Base-by-base conservation (phyloP, 1,139 yeast genomes). In the Hyphopichia khmerensis region DNA sequence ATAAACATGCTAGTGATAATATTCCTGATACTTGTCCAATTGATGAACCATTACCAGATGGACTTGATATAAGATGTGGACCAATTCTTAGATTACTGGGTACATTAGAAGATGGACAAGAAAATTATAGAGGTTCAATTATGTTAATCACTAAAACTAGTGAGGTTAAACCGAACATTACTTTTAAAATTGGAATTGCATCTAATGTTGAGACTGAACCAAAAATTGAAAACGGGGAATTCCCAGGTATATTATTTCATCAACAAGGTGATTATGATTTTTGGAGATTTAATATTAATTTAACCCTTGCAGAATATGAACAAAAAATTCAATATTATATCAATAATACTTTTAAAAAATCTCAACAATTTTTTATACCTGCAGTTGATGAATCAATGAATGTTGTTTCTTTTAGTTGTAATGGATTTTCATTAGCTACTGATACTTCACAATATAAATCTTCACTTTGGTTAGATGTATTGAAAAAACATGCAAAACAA, bases 391-490 rank as follows among this genome's bases (percentile, higher is more conserved):
- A 84, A 60, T 74, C 87, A 16, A 86, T 89, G 89, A 90, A 89
- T 60, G 76, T 85, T 5, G 74, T 89, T 62, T 83, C 91, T 30
- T 85, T 77, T 60, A 87, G 96, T 4, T 91, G 98, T 66, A 93
- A 91, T 59, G 98, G 97, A n/a, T 91, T 90, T 60, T 86, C 96
- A 1, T 63, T 87, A 41, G 79, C 77, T 3, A 85, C 87, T 2
- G 87, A 83, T 45, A 82, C 96, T 1, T 57, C 67, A 2, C 66
- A 67, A 14, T 91, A 82, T 64, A 78, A 80, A 47, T 87, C 91
- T 13, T 83, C 89, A 4, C 67, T 91, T 51, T 93, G 98, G 98
- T 75, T 69, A 40, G 96, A 93, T 58, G 95, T 91, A 3, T 57
- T 91, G 55, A 69, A 77, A 24, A 80, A 81, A 50, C 96, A 90